A percentile compares a stretch with the other conserved stretches of the same genome.
These are phyloP conservation scores for Penicillium decumbens DNA, from an alignment of 2,329 filamentous ascomycete species.

Conservation along the genomic window DNA sequence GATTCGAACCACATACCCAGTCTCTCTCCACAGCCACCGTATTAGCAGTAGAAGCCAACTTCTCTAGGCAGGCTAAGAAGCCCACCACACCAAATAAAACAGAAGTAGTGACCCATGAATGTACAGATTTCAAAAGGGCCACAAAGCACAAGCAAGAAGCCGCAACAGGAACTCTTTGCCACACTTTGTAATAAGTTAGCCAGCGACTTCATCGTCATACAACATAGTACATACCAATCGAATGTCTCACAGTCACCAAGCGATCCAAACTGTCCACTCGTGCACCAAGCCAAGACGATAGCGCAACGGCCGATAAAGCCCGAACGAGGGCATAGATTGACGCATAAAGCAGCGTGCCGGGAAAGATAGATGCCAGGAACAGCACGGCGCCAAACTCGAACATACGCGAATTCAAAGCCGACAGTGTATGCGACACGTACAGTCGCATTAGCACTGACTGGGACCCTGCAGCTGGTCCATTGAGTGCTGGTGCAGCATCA, in stretches of 20 bases:
- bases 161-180: constrained; percentile 42
- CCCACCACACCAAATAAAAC: constrained; percentile 39
- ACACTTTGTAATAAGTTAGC: constrained; percentile 19
- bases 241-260: constrained; percentile 49
- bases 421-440: constrained; percentile 58
- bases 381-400: constrained; percentile 62
- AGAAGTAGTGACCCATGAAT: constrained; percentile 2
- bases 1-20: constrained; percentile 47
- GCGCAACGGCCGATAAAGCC: constrained; percentile 52
- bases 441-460: constrained; percentile 31
- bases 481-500: not conserved
- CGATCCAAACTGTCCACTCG: constrained; percentile 56
- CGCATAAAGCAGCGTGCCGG: constrained; percentile 58
- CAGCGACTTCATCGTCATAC: not conserved
- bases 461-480: not conserved
- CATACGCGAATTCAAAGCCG: constrained; percentile 60
- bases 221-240: constrained; percentile 38
- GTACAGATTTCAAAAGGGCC: constrained; percentile 22
- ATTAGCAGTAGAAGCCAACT: constrained; percentile 61
- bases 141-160: constrained; percentile 48
- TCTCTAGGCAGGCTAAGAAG: constrained; percentile 63
- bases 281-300: constrained; percentile 56
- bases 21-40: constrained; percentile 66
- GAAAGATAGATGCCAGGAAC: constrained; percentile 54
- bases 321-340: constrained; percentile 66